A percentile compares a stretch with the other conserved stretches of the same genome.
phyloP scores from a whole-genome alignment of 495 filamentous ascomycete species.

The Penicillium pulvis region DNA sequence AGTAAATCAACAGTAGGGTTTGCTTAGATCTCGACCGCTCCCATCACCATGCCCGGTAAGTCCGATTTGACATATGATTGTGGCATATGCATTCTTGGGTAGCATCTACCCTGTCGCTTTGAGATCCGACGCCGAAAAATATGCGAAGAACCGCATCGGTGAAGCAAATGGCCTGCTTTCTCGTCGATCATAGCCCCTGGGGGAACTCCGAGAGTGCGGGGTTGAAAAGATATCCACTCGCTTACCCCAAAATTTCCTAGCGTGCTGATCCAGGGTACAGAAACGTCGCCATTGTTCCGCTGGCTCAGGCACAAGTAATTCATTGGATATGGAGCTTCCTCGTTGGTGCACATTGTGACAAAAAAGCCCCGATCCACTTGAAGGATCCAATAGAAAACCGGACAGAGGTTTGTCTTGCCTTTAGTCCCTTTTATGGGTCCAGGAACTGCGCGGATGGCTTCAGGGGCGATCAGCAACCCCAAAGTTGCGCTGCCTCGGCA shows the following conservation, averaged over 20 bases:
- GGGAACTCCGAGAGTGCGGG: conserved; percentile 9
- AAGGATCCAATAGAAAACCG: neutral
- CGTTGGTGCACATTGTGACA: neutral
- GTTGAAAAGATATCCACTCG: conserved; percentile 12
- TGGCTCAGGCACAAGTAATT: neutral
- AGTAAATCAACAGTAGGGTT: neutral
- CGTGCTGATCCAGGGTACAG: conserved; percentile 4
- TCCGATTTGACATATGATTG: neutral
- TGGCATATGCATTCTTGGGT: neutral
- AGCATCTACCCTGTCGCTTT: neutral
- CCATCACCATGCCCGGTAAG: neutral
- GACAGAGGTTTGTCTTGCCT: neutral
- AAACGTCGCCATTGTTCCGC: neutral
- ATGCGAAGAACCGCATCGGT: neutral
- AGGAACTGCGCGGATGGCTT: conserved; percentile 4
- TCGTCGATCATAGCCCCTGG: conserved; percentile 1
- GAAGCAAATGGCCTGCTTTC: neutral
- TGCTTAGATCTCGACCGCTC: neutral
- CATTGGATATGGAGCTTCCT: neutral
- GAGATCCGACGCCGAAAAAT: neutral
- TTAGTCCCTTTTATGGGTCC: neutral
- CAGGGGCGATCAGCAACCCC: conserved; percentile 13
- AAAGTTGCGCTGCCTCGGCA: conserved; percentile 18
- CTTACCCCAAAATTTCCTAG: conserved; percentile 7
- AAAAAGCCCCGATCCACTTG: neutral